phyloP scores from a whole-genome alignment of 345 rosid species.

The Kandelia obovata region DNA sequence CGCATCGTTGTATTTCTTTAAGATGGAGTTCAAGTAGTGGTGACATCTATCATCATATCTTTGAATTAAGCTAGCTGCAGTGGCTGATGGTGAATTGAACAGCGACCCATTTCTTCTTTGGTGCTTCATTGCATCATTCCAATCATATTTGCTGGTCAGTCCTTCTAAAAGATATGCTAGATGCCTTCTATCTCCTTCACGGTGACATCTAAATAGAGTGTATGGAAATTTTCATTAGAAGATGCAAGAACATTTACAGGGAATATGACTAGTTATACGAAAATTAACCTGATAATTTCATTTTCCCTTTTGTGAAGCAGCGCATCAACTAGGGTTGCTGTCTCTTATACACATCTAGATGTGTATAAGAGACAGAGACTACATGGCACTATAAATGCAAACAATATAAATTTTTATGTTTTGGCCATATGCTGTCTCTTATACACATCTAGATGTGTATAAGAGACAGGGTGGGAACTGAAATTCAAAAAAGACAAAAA shows the following conservation, averaged over 20 bases:
- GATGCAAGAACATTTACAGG: neutral
- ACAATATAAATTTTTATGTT: too few relatives aligned
- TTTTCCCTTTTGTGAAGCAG: constrained; percentile 4
- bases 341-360: too few relatives aligned
- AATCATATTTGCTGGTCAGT: neutral
- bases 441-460: too few relatives aligned
- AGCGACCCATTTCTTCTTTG: constrained; percentile 13
- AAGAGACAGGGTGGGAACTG: too few relatives aligned
- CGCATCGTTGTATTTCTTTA: neutral
- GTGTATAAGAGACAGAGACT: too few relatives aligned
- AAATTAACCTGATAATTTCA: neutral
- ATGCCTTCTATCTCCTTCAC: neutral
- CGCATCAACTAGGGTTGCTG: neutral
- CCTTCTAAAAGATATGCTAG: constrained; percentile 14
- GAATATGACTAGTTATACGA: neutral
- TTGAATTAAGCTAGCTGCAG: constrained; percentile 16
- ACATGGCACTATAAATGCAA: too few relatives aligned
- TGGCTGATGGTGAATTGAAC: constrained; percentile 17
- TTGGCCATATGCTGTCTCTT: neutral
- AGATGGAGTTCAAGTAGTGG: constrained; percentile 2
- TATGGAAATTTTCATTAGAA: neutral
- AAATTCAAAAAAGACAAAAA: neutral
- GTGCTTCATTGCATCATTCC: constrained; percentile 15
- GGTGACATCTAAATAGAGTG: neutral
- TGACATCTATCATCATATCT: constrained; percentile 6